Base-by-base conservation (phyloP, 2,329 filamentous ascomycete species). In the Botrytis hyacinthi region DNA sequence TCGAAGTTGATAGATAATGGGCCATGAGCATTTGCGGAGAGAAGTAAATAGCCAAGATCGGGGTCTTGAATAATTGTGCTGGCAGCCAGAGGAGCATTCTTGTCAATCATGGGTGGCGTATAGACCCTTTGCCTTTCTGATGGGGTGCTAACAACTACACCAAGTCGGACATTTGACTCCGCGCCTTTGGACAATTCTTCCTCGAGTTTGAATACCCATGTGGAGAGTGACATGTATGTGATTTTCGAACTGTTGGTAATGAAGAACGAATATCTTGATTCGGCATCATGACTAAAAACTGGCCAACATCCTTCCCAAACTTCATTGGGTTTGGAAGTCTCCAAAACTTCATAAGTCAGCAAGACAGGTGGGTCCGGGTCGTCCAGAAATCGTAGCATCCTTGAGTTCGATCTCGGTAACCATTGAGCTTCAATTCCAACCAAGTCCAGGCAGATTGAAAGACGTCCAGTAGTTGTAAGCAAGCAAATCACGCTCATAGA, bases 341-440 rank as follows among this genome's bases (percentile, higher is more conserved):
- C 89, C 71, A 91, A 84, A 44, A 87, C 87, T 77, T 91, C 88
- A 79, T 91, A 90, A 0, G 87, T 88, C 40, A 91, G 82, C 16
- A 91, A 83, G 0, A 85, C 84, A 3, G 87, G 87, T 3, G 84
- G 79, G 0, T 84, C 82, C 2, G 80, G 76, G 20, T 82, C 80
- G 2, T 82, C 82, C 29, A 82, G 76, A 18, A 85, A 79, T 18
- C 83, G 82, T n/a, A 82, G 81, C 54, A 75, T 75, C 77, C 83
- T 87, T 1, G 84, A 84, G 77, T 86, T 89, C 77, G 83, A 84
- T 73, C 85, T 87, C 10, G 88, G 87, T 32, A 91, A 82, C 89
- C 89, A 91, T 78, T 90, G 87, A n/a, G 89, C 89, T 79, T 91
- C 87, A 26, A 91, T 85, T 1, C 88, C 88, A 16, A 90, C 86